Base-by-base conservation (phyloP, 1,284 basidiomycete species). In the Ceratobasidium sp. region DNA sequence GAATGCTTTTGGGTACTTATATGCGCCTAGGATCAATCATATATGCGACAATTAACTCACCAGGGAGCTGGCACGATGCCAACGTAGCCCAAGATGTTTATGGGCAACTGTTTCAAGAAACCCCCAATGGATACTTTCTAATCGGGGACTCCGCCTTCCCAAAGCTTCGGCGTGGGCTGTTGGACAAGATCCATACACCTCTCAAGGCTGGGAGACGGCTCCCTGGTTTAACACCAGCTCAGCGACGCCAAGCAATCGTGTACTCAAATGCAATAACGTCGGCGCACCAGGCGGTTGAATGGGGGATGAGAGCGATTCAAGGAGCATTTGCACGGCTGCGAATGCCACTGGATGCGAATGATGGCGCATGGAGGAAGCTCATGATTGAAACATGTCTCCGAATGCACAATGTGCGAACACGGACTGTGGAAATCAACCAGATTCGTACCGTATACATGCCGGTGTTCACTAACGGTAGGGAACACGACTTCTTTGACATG, bases 51-150 rank as follows among this genome's bases (percentile, higher is more conserved):
- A 62, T 86, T 50, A 88, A 88, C 81, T 83, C 85, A 0, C 87
- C 87, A 6, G 87, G 87, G 0, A 88, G 87, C 73, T 89, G 88
- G 88, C 87, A 88, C 81, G 85, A 88, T 80, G 83, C 87, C 5
- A 81, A 80, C 27, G 83, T 88, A 65, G 85, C 87, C 0, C 80
- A 80, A 0, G 83, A 82, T 0, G 84, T 89, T 5, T 89, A 86
- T 77, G 69, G 84, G 8, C 83, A 84, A 33, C 81, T 88, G 0
- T 79, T 73, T 0, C 81, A 65, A 0, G 14, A 79, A 1, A 86
- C 84, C 3, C 87, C 86, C 0, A 81, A 83, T 0, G 85, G 85
- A 0, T 88, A 81, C 77, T 88, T 85, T 69, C 82, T 88, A 23
- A 83, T 87, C n/a, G 82, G 85, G 0, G 85, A 89, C 75, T 86